These are phyloP conservation scores for Picochlorum sp. DNA, from an alignment of 139 green algal genomes.

Conservation along the genomic window DNA sequence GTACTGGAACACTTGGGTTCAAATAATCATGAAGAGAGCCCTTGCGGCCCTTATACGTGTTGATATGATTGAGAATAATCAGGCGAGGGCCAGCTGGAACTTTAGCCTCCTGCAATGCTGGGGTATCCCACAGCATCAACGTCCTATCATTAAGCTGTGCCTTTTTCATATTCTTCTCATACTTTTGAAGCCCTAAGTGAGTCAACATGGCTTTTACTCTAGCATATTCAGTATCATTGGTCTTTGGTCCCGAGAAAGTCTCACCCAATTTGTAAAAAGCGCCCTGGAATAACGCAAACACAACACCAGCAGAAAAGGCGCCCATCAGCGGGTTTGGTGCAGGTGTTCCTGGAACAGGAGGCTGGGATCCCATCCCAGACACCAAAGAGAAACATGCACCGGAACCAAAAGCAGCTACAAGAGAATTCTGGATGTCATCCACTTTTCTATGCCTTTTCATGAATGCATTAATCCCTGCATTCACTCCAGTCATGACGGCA, in stretches of 20 bases:
- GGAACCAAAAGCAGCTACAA: constrained; percentile 71
- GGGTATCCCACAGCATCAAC: constrained; percentile 81
- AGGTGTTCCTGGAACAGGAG: constrained; percentile 10
- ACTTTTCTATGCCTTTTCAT: constrained; percentile 66
- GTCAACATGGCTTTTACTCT: constrained; percentile 76
- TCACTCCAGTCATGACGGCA: constrained; percentile 87
- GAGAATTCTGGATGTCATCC: constrained; percentile 68
- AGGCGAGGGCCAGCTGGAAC: constrained; percentile 89
- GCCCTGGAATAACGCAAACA: constrained; percentile 72
- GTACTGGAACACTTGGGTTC: constrained; percentile 59
- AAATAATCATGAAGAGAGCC: constrained; percentile 18
- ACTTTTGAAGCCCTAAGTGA: constrained; percentile 48
- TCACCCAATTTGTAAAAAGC: constrained; percentile 63
- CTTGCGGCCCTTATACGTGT: constrained; percentile 51
- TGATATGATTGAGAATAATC: constrained; percentile 88
- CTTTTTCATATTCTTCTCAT: constrained; percentile 88
- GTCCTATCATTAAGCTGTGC: constrained; percentile 82
- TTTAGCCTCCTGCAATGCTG: constrained; percentile 63
- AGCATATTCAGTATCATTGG: constrained; percentile 38
- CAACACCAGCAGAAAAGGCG: constrained; percentile 46
- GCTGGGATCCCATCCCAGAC: constrained; percentile 33
- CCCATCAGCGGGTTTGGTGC: constrained; percentile 28
- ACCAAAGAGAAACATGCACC: constrained; percentile 71
- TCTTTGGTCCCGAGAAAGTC: constrained; percentile 16
- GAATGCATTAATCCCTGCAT: constrained; percentile 56